Percentiles rank a stretch among this genome's conserved stretches.
These are phyloP conservation scores for Blastobotrys niveus DNA, from an alignment of 1,139 yeast species.

Conservation along the genomic window DNA sequence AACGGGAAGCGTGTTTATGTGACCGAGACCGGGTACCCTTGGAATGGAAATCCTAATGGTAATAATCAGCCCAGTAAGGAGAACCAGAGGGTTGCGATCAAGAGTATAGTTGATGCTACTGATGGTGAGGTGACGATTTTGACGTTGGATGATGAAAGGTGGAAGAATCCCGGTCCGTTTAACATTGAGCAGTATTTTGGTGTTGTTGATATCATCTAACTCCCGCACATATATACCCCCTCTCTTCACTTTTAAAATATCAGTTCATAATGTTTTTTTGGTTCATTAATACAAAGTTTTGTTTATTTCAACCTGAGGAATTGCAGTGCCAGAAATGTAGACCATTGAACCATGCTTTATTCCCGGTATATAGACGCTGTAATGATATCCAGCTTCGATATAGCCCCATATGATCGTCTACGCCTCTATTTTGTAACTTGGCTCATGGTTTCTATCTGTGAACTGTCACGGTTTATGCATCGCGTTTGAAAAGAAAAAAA, in stretches of 20 bases:
- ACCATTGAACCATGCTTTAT: too few species aligned
- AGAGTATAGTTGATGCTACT: conserved; percentile 50
- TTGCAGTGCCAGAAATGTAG: too few species aligned
- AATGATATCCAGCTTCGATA: too few species aligned
- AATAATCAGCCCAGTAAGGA: conserved; percentile 60
- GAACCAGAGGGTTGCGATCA: conserved; percentile 68
- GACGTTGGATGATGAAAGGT: conserved; percentile 70
- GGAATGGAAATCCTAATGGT: conserved; percentile 65
- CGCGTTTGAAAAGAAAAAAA: too few species aligned
- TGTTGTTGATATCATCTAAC: conserved; percentile 43
- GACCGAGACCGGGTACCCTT: conserved; percentile 90
- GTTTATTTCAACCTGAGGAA: too few species aligned
- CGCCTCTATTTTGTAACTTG: too few species aligned
- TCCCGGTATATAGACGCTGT: too few species aligned
- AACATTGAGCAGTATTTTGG: conserved; percentile 88
- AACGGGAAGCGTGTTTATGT: conserved; percentile 40
- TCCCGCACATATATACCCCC: not conserved
- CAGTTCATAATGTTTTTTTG: not conserved
- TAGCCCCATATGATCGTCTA: too few species aligned
- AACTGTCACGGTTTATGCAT: too few species aligned
- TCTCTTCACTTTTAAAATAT: not conserved
- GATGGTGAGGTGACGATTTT: conserved; percentile 55
- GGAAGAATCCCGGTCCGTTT: conserved; percentile 85
- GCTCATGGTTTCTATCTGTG: too few species aligned
- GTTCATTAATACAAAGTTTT: not conserved